phyloP scores from a whole-genome alignment of 73 alveolate species.

The Symbiodinium natans region DNA sequence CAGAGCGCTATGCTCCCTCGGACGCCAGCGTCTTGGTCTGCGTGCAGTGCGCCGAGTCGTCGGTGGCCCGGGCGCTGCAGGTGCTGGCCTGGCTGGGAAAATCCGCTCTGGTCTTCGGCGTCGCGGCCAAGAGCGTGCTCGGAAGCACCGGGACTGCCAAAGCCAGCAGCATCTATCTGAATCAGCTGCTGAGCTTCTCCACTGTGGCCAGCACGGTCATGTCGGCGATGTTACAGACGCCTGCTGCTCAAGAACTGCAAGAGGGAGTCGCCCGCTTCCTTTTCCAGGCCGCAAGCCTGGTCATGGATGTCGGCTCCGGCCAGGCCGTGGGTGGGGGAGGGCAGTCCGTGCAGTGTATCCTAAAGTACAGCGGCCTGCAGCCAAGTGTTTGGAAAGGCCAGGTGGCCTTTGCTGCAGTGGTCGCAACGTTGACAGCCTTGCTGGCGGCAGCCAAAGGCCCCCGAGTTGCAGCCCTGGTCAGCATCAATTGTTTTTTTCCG shows the following conservation, averaged over 20 bases:
- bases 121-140: not conserved
- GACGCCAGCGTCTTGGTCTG: not conserved
- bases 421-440: not conserved
- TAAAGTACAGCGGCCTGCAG: not conserved
- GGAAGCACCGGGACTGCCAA: not conserved
- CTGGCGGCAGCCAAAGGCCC: not conserved
- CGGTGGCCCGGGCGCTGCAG: not conserved
- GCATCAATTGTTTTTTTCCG: not conserved
- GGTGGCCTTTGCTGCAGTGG: not conserved
- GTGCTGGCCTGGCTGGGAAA: not conserved
- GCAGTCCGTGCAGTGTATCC: not conserved
- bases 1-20: not conserved
- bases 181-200: not conserved
- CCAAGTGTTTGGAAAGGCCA: not conserved
- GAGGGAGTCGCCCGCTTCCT: not conserved
- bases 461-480: not conserved
- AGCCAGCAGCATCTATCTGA: not conserved
- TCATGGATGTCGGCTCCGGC: conserved; percentile 1
- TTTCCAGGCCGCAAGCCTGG: not conserved
- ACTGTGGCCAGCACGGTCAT: not conserved
- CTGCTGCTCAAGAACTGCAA: not conserved
- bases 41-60: not conserved
- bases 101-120: not conserved
- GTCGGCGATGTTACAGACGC: not conserved
- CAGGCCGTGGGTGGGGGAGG: not conserved